Evolutionary conservation across 2,329 filamentous ascomycete genomes (phyloP), one percentile per base, ranked within the genome.

Genomic region (Colletotrichum abscissum): DNA sequence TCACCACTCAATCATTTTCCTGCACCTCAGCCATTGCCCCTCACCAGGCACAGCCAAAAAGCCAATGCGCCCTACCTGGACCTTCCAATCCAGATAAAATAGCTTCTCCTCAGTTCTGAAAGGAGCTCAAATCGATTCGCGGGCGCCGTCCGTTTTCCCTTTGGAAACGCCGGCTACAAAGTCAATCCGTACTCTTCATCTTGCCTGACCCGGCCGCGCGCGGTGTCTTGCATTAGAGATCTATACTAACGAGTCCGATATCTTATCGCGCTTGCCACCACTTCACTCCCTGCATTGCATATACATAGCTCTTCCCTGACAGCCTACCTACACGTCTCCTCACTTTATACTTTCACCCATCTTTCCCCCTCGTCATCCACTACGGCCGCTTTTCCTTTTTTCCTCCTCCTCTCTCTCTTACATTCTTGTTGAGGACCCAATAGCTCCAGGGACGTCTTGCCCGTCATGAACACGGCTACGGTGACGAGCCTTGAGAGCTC

Each of bases 401-500:
- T n/a, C 12, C 56, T 56, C 55, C 28, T 11, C 49, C 33, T 19
- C 38, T 19, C 38, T 57, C 38, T 57, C 22, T 22, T 22, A 35
- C 54, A 22, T 46, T 70, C 42, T 60, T 35, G 5, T 49, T 33
- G 16, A 14, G 46, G 35, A 19, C 26, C 24, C 52, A 71, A 74
- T 75, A 66, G 66, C 62, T 57, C 35, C 24, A 22, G 24, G 30
- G 35, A 67, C 67, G 68, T 16, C 14, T 28, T 42, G 57, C 68
- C 68, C 52, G 73, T 63, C 65, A 85, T 86, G 85, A 84, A 84
- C 72, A 84, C 84, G 74, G 81, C 83, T 63, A 86, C 84, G 63
- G 76, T 81, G 58, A 83, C 82, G 59, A 73, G 67, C 74, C 42
- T 75, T 54, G 71, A 74, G 71, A 75, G 64, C 65, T 70, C 71